Conservation (phyloP, 192 early-diverging fungal genomes). For the Lunasporangiospora selenospora region DNA sequence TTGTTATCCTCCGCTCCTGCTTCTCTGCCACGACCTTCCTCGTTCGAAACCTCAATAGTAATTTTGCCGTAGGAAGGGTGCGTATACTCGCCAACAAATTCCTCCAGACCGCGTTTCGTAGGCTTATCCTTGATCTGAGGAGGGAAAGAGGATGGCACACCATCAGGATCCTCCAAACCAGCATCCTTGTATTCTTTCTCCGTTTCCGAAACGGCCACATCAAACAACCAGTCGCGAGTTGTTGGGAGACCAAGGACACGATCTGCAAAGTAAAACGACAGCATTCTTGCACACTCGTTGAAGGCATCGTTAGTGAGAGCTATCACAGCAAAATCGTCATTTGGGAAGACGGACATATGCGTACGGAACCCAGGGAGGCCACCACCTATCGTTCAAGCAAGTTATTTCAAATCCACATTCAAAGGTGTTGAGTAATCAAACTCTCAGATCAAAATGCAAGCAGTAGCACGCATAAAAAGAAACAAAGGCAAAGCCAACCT, state of each 20-base stretch:
- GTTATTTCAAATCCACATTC: too few relatives aligned
- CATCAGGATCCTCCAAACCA: not conserved
- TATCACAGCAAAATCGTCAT: constrained; percentile 8
- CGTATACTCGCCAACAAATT: constrained; percentile 7
- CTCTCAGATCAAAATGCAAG: too few relatives aligned
- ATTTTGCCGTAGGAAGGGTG: constrained; percentile 4
- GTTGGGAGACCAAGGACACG: constrained; percentile 4
- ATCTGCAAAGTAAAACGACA: constrained; percentile 15
- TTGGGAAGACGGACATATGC: not conserved
- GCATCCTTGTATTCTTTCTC: not conserved
- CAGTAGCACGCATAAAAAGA: too few relatives aligned
- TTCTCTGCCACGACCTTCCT: too few relatives aligned
- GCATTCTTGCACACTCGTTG: not conserved
- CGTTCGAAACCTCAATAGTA: not conserved
- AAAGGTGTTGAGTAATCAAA: too few relatives aligned
- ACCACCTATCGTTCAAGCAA: not conserved
- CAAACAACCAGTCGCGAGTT: constrained; percentile 21
- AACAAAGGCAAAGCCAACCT: too few relatives aligned
- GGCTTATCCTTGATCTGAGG: not conserved
- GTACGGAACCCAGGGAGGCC: constrained; percentile 1
- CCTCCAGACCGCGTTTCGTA: not conserved
- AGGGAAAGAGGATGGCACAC: not conserved
- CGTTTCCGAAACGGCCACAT: not conserved
- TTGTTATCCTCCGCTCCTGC: not conserved
- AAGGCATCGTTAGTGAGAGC: not conserved